These are phyloP conservation scores for Orbilia javanica DNA, from an alignment of 2,329 filamentous ascomycete genomes.

Conservation along the genomic window DNA sequence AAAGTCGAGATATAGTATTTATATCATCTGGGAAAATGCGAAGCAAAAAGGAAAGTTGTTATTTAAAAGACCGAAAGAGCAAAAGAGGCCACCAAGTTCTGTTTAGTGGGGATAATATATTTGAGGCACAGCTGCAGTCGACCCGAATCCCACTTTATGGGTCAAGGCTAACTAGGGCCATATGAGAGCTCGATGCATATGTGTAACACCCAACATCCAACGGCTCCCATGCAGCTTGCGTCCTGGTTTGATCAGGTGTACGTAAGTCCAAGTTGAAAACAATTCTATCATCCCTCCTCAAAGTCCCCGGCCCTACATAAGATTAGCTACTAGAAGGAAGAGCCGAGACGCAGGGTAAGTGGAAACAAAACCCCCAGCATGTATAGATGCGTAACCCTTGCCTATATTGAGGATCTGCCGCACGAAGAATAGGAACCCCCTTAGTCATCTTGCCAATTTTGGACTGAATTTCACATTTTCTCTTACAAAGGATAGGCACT, in stretches of 20 bases:
- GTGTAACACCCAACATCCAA: constrained; percentile 19
- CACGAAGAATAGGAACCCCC: not conserved
- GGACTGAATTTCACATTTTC: not conserved
- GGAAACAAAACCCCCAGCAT: not conserved
- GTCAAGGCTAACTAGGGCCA: constrained; percentile 2
- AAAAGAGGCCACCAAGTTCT: not conserved
- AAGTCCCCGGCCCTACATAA: not conserved
- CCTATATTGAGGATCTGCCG: not conserved
- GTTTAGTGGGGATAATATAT: constrained; percentile 1
- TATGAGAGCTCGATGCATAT: constrained; percentile 10
- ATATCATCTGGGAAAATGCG: too few relatives aligned
- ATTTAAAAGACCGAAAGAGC: not conserved
- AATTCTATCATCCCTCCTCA: not conserved
- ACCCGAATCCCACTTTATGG: constrained; percentile 3
- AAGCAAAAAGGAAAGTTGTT: not conserved
- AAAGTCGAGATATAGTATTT: not conserved
- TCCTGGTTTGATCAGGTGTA: not conserved
- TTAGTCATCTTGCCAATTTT: not conserved
- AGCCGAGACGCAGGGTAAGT: constrained; percentile 1
- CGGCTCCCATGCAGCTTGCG: not conserved
- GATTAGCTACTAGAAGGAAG: not conserved
- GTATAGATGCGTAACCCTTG: constrained; percentile 8
- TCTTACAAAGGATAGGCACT: not conserved
- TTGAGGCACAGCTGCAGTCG: not conserved
- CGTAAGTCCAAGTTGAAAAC: constrained; percentile 4